Percentiles rank a stretch among this genome's conserved stretches.
phyloP scores from a whole-genome alignment of 805 yeast species.

The Komagataella kurtzmanii region DNA sequence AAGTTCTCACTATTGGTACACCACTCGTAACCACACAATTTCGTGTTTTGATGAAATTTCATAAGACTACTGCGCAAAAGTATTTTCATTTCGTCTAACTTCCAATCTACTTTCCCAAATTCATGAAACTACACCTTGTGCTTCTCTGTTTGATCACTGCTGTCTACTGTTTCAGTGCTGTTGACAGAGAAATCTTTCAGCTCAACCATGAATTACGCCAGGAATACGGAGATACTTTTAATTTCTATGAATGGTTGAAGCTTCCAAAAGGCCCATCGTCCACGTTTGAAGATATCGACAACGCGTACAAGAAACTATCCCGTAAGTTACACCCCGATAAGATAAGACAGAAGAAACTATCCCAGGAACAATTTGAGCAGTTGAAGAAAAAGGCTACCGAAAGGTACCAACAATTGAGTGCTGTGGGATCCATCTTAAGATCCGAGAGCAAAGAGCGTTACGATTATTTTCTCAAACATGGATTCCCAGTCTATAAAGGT shows the following conservation, averaged over 20 bases:
- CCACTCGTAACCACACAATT: background rate
- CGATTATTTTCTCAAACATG: conserved; percentile 70
- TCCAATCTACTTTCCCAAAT: background rate
- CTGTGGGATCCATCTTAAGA: conserved; percentile 63
- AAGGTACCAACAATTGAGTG: conserved; percentile 65
- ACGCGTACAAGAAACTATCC: conserved; percentile 60
- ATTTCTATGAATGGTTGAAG: conserved; percentile 60
- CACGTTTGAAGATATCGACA: conserved; percentile 37
- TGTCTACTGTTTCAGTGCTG: conserved; percentile 19
- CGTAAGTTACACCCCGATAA: conserved; percentile 83
- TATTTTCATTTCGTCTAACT: background rate
- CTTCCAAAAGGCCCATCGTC: conserved; percentile 28
- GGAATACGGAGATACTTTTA: conserved; percentile 47
- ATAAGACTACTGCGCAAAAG: background rate
- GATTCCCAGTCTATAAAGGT: conserved; percentile 78
- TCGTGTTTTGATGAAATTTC: background rate
- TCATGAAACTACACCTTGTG: background rate
- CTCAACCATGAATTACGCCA: conserved; percentile 48
- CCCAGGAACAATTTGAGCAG: conserved; percentile 12
- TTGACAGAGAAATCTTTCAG: conserved; percentile 73
- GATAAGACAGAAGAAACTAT: conserved; percentile 19
- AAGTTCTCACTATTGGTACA: background rate
- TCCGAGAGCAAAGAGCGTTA: conserved; percentile 54
- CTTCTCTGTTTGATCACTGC: background rate
- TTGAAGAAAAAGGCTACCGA: conserved; percentile 40